Percentiles rank a stretch among this genome's conserved stretches.
These are phyloP conservation scores for Emergomyces orientalis DNA, from an alignment of 2,329 filamentous ascomycete genomes.

Conservation along the genomic window DNA sequence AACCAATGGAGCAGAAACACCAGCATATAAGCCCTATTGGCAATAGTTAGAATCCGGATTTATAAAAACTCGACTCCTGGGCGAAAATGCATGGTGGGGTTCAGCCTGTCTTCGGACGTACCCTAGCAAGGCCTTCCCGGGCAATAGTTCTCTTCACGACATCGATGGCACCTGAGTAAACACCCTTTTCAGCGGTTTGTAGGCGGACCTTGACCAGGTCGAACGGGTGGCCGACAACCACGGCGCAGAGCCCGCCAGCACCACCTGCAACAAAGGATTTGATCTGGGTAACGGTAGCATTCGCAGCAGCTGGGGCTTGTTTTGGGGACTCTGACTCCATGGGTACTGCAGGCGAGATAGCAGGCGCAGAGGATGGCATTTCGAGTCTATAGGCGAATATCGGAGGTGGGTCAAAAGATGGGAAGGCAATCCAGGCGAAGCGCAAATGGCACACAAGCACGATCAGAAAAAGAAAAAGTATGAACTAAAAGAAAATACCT, in stretches of 20 bases:
- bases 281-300: conserved; percentile 53
- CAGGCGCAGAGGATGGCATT: conserved; percentile 26
- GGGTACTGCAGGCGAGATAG: conserved; percentile 23
- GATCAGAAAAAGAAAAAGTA: background rate
- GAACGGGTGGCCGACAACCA: conserved; percentile 91
- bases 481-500: background rate
- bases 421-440: background rate
- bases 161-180: conserved; percentile 84
- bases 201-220: conserved; percentile 95
- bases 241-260: conserved; percentile 87
- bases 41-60: conserved; percentile 1
- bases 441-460: background rate
- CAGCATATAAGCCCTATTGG: conserved; percentile 77
- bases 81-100: background rate
- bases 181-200: conserved; percentile 89
- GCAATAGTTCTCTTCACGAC: conserved; percentile 84
- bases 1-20: conserved; percentile 86
- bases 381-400: conserved; percentile 13
- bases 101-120: conserved; percentile 20
- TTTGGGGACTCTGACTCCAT: conserved; percentile 25
- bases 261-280: conserved; percentile 82
- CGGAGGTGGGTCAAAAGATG: background rate
- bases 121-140: conserved; percentile 63
- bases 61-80: too few species aligned
- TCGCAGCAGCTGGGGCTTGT: conserved; percentile 18